phyloP scores from a whole-genome alignment of 352 stramenopile species.

The Phytophthora melonis region DNA sequence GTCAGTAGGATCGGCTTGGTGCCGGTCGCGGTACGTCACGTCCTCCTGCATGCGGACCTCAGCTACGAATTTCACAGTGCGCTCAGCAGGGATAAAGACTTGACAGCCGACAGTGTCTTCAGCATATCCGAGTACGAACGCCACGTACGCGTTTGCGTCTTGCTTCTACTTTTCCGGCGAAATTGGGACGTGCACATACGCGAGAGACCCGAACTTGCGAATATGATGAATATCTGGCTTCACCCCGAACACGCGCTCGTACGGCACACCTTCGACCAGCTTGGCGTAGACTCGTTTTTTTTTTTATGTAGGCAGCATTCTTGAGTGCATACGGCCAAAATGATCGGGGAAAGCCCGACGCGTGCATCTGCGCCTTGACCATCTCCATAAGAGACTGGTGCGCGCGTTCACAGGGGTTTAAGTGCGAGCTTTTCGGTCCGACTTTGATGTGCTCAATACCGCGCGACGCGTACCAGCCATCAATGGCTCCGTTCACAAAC shows the following conservation, averaged over 20 bases:
- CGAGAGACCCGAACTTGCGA: conserved; percentile 16
- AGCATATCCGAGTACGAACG: conserved; percentile 9
- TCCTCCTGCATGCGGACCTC: conserved; percentile 8
- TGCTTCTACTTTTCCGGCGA: conserved; percentile 3
- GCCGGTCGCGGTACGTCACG: conserved; percentile 1
- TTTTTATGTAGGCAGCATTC: conserved; percentile 17
- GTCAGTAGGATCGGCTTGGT: background rate
- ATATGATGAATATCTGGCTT: conserved; percentile 19
- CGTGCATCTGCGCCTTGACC: conserved; percentile 13
- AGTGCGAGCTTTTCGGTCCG: conserved; percentile 12
- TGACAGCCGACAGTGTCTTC: conserved; percentile 15
- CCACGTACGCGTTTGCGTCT: conserved; percentile 4
- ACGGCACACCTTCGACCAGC: conserved; percentile 1
- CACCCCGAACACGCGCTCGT: conserved; percentile 9
- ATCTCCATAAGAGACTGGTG: conserved; percentile 20
- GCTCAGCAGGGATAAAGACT: conserved; percentile 10
- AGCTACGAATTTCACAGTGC: conserved; percentile 12
- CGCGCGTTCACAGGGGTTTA: conserved; percentile 5
- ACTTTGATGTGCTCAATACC: conserved; percentile 21
- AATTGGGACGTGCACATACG: conserved; percentile 1
- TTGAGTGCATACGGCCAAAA: conserved; percentile 21
- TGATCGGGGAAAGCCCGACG: conserved; percentile 1
- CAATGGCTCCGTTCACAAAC: conserved; percentile 11
- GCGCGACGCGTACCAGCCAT: too few relatives aligned
- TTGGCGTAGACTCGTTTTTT: conserved; percentile 9